Conservation (phyloP, 2,329 filamentous ascomycete genomes). For the Cladorrhinum sp. region DNA sequence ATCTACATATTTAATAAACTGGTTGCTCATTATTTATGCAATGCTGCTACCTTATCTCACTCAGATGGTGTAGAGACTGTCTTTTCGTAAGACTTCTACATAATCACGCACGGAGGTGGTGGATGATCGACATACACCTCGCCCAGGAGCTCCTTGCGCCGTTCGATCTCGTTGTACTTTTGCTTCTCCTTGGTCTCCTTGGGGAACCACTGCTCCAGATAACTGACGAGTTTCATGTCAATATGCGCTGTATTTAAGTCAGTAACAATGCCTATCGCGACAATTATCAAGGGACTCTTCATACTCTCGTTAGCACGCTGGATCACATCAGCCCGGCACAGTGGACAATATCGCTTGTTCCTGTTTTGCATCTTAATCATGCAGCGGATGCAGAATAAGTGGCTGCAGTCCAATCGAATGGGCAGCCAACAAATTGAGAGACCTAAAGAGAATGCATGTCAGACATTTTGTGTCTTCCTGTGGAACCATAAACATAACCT, state of each 20-base stretch:
- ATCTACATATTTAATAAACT: background rate
- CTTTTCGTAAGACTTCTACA: conserved; percentile 40
- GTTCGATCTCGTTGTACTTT: conserved; percentile 64
- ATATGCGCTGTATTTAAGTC: conserved; percentile 54
- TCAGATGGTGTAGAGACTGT: too few species aligned
- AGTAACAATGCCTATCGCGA: background rate
- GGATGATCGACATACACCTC: conserved; percentile 53
- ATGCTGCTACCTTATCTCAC: too few species aligned
- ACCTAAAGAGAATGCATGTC: conserved; percentile 35
- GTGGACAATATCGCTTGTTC: conserved; percentile 65
- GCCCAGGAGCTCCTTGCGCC: conserved; percentile 70
- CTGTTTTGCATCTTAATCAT: conserved; percentile 75
- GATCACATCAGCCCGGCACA: conserved; percentile 71
- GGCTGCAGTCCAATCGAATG: conserved; percentile 70
- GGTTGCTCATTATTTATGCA: background rate
- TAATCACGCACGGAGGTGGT: conserved; percentile 53
- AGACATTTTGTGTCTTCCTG: background rate
- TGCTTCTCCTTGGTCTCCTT: conserved; percentile 66
- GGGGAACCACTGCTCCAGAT: conserved; percentile 73
- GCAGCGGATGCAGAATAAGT: conserved; percentile 82
- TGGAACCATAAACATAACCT: background rate
- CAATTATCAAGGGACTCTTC: conserved; percentile 18
- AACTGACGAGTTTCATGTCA: conserved; percentile 65
- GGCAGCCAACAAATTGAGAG: conserved; percentile 77
- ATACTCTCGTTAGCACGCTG: conserved; percentile 65